Conservation (phyloP, 768 basidiomycete genomes). For the Pulveroboletus ravenelii region DNA sequence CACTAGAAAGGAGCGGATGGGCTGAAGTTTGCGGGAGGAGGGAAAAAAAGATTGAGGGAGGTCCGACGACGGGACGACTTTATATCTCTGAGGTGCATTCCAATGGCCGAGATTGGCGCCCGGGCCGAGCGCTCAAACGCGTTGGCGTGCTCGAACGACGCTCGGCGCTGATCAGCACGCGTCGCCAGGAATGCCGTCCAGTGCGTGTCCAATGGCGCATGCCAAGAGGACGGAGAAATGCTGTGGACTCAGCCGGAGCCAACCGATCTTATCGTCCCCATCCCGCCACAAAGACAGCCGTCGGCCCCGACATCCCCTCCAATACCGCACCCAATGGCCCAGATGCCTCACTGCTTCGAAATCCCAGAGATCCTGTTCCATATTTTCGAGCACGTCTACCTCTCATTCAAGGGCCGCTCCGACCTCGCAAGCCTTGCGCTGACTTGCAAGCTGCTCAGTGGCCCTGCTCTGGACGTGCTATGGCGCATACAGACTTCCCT, state of each 20-base stretch:
- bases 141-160: not conserved
- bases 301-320: too few species aligned
- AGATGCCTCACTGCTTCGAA: conserved; percentile 11
- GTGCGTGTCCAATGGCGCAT: not conserved
- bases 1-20: conserved; percentile 22
- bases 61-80: conserved; percentile 6
- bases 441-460: conserved; percentile 16
- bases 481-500: conserved; percentile 20
- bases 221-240: not conserved
- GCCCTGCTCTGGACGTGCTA: conserved; percentile 18
- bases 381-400: conserved; percentile 16
- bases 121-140: conserved; percentile 2
- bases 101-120: conserved; percentile 10
- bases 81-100: conserved; percentile 18
- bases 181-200: not conserved
- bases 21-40: conserved; percentile 7
- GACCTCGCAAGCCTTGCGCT: conserved; percentile 15
- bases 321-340: not conserved
- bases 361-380: conserved; percentile 15
- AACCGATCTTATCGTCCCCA: conserved; percentile 3
- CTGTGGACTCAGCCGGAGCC: not conserved
- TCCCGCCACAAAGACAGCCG: not conserved
- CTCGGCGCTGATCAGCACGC: not conserved
- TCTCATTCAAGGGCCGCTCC: not conserved
- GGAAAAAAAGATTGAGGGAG: conserved; percentile 6